Evolutionary conservation across 306 rosid species (phyloP).

Genomic region (Rubus idaeus): DNA sequence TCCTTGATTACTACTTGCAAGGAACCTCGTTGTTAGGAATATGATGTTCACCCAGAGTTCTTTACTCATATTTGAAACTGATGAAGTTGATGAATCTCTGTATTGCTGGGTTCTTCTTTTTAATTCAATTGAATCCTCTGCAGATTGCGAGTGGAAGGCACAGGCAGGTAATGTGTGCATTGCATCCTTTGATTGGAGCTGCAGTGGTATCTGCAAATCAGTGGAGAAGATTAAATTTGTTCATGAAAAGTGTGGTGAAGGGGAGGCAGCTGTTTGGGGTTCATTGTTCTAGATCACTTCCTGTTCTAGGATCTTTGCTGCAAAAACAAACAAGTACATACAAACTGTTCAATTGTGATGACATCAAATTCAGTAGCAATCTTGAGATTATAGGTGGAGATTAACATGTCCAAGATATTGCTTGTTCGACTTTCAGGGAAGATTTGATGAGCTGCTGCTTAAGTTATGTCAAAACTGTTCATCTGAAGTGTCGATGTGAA

Average conservation of each 20-base stretch:
- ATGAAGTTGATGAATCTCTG: not conserved
- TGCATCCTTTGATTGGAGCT: constrained; percentile 98
- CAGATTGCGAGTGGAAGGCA: constrained; percentile 99
- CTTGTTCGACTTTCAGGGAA: constrained; percentile 3
- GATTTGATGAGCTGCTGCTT: constrained; percentile 22
- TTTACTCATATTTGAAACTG: not conserved
- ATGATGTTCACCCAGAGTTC: not conserved
- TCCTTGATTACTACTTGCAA: not conserved
- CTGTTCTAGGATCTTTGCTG: constrained; percentile 18
- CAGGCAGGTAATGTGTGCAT: constrained; percentile 87
- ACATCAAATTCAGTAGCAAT: constrained; percentile 18
- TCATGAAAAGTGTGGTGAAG: constrained; percentile 94
- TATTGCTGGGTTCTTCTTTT: constrained; percentile 14
- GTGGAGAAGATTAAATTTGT: constrained; percentile 91
- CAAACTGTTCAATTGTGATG: constrained; percentile 19
- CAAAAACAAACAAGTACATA: constrained; percentile 10
- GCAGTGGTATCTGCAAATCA: constrained; percentile 99
- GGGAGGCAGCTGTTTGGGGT: constrained; percentile 85
- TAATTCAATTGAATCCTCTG: constrained; percentile 22
- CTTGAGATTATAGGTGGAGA: constrained; percentile 30
- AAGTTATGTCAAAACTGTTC: constrained; percentile 28
- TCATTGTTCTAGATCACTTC: constrained; percentile 48
- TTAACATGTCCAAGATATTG: not conserved
- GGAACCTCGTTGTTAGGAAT: not conserved
- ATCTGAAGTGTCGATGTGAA: constrained; percentile 18